Percentiles rank a stretch among this genome's conserved stretches.
Evolutionary conservation across 2,329 filamentous ascomycete species (phyloP).

Genomic region (Venturiaceae sp.): DNA sequence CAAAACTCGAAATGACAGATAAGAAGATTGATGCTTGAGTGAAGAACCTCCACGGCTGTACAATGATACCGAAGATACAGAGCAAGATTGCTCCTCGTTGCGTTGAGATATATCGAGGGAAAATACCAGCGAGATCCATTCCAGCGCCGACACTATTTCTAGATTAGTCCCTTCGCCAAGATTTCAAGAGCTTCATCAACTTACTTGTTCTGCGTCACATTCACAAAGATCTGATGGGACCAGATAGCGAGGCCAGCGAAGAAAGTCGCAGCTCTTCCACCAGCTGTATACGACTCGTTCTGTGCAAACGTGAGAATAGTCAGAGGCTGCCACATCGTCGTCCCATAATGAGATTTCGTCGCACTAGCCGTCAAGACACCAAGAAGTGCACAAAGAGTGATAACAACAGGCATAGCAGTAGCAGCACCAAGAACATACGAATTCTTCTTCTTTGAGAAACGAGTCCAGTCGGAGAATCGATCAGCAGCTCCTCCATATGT

Average conservation of each 20-base stretch:
- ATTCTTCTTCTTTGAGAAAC: background rate
- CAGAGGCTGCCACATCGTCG: background rate
- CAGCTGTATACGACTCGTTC: background rate
- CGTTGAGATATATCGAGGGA: background rate
- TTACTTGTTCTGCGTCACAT: background rate
- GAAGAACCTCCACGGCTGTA: background rate
- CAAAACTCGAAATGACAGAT: conserved; percentile 1
- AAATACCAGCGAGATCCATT: background rate
- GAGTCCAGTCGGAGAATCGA: background rate
- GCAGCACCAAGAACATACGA: background rate
- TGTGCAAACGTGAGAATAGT: background rate
- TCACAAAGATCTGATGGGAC: background rate
- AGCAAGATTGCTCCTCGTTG: background rate
- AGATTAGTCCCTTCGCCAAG: no score
- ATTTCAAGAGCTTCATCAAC: no score
- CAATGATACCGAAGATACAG: background rate
- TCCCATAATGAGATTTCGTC: background rate
- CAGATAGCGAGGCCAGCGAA: background rate
- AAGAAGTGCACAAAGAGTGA: background rate
- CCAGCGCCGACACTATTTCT: background rate
- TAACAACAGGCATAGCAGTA: background rate
- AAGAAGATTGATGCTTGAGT: background rate
- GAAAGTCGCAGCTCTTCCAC: background rate
- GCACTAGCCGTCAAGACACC: conserved; percentile 1
- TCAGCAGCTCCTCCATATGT: background rate